phyloP scores from a whole-genome alignment of 2,329 filamentous ascomycete genomes.

The Cryphonectria naterciae region DNA sequence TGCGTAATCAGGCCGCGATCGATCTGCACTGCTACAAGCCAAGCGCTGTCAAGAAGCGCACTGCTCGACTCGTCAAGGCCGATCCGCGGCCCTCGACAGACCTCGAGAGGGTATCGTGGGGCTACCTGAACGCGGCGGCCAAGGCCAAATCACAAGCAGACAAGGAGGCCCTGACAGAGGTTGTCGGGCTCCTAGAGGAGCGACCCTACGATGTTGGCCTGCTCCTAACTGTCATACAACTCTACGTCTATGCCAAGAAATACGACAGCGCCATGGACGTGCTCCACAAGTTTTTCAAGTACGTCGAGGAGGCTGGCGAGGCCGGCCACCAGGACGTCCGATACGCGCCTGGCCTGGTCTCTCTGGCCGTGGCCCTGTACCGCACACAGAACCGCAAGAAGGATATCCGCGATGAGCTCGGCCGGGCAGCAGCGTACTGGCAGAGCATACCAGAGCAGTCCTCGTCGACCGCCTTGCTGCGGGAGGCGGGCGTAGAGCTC shows the following conservation, averaged over 20 bases:
- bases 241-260: constrained; percentile 76
- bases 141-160: constrained; percentile 66
- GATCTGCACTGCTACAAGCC: constrained; percentile 72
- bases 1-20: constrained; percentile 66
- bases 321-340: constrained; percentile 68
- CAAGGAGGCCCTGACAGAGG: constrained; percentile 69
- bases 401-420: constrained; percentile 73
- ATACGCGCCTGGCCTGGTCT: constrained; percentile 83
- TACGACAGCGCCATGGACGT: constrained; percentile 73
- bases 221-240: constrained; percentile 76
- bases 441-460: constrained; percentile 40
- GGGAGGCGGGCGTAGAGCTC: constrained; percentile 81
- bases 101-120: constrained; percentile 40
- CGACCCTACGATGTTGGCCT: constrained; percentile 81
- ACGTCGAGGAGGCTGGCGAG: constrained; percentile 65
- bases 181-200: constrained; percentile 71
- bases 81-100: constrained; percentile 35
- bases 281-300: constrained; percentile 74
- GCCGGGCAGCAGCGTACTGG: constrained; percentile 84
- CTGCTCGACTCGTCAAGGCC: constrained; percentile 46
- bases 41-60: constrained; percentile 58
- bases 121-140: constrained; percentile 71
- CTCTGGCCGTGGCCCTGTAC: constrained; percentile 79
- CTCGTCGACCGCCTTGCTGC: constrained; percentile 59
- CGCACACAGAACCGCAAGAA: constrained; percentile 72